Base-by-base conservation (phyloP, 1,139 yeast genomes). In the Zygoascus hellenicus region DNA sequence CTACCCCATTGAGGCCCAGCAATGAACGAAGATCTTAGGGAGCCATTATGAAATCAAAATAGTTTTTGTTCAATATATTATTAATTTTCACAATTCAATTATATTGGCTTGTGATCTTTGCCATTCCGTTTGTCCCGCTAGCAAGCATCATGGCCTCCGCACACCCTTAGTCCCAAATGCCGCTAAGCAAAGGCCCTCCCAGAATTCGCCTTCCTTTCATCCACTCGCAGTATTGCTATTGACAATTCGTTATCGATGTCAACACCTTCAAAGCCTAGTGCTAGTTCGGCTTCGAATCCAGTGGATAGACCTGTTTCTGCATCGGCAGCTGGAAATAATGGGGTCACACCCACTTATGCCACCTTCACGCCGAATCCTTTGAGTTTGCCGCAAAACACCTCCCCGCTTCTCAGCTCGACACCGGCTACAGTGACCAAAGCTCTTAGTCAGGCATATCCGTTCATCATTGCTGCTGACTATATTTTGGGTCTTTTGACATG, bases 401-500 rank as follows among this genome's bases (percentile, higher is more conserved):
- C 71, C 26, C 68, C 71, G 38, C 53, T 69, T 47, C 62, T 70
- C 30, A 61, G 66, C 10, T 61, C 67, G 16, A 90, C 98, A 0
- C 97, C 98, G 1, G 95, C 96, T 3, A 80, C 90, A 0, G 90
- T 90, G 11, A 83, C 96, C 29, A 85, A 85, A 58, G 86, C 95
- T 4, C 72, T 90, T 47, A 78, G 89, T 44, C 77, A 80, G 53
- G 80, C 95, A 7, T 89, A 90, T 62, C 97, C 97, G 2, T 85
- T 87, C 60, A 71, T 90, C 43, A 72, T 85, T 39, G 76, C 86
- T 4, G 78, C 81, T 9, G 88, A 89, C 63, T 80, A 81, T 56
- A 53, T 77, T 6, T 70, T 89, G 47, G 79, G 89, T 33, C 73
- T 90, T 30, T 66, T 86, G 29, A 90, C 97, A 0, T 92, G 98